phyloP scores from a whole-genome alignment of 2,329 filamentous ascomycete genomes.

The Lachnum nothofagi region DNA sequence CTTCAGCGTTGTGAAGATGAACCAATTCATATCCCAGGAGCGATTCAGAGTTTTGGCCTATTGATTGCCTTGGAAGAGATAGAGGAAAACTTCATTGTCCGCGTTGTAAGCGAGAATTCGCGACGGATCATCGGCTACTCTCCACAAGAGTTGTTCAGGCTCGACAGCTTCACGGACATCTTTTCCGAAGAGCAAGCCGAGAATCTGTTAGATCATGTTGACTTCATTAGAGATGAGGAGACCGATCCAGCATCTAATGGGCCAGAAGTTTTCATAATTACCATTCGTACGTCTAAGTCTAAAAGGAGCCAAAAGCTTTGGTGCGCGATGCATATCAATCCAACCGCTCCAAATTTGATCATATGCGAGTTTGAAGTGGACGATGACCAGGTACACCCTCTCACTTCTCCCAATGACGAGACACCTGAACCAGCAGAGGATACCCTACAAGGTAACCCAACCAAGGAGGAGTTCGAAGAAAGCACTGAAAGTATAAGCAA shows the following conservation, averaged over 20 bases:
- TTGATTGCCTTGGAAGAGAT: conserved; percentile 71
- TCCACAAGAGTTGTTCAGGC: conserved; percentile 67
- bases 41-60: conserved; percentile 73
- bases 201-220: conserved; percentile 77
- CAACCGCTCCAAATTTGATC: conserved; percentile 62
- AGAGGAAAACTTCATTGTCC: conserved; percentile 61
- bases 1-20: conserved; percentile 85
- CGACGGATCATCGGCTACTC: conserved; percentile 69
- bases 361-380: conserved; percentile 88
- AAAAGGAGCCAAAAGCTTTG: conserved; percentile 63
- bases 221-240: conserved; percentile 81
- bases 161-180: conserved; percentile 76
- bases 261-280: conserved; percentile 79
- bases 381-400: conserved; percentile 64
- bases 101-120: conserved; percentile 78
- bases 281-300: conserved; percentile 53
- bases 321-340: conserved; percentile 79
- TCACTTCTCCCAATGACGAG: conserved; percentile 56
- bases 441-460: conserved; percentile 68
- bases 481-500: conserved; percentile 72
- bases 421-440: conserved; percentile 64
- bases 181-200: conserved; percentile 78
- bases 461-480: conserved; percentile 65
- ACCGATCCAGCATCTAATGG: conserved; percentile 70
- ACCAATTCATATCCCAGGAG: conserved; percentile 81